phyloP scores from a whole-genome alignment of 306 rosid species.

The Prunus armeniaca region DNA sequence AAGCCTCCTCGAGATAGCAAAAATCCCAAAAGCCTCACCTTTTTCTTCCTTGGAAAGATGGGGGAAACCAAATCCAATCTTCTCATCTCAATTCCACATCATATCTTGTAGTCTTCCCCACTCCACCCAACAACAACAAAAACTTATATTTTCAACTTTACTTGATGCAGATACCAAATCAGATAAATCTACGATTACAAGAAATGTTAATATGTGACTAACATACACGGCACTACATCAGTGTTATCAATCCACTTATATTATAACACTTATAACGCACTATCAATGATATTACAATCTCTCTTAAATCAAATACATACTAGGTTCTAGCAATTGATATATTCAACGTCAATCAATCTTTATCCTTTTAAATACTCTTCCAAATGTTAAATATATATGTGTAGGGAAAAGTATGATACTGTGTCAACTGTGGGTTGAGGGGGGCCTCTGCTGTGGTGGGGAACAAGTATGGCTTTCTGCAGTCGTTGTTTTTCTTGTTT shows the following conservation, averaged over 20 bases:
- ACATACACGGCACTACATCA: too few species aligned
- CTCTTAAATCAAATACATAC: too few species aligned
- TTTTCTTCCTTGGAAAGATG: constrained; percentile 42
- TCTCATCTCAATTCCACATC: constrained; percentile 38
- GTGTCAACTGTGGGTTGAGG: not conserved
- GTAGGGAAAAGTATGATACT: not conserved
- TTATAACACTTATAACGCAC: too few species aligned
- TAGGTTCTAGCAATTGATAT: too few species aligned
- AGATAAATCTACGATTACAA: not conserved
- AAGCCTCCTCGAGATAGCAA: constrained; percentile 52
- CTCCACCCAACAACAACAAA: too few species aligned
- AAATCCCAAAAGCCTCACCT: constrained; percentile 20
- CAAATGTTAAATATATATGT: not conserved
- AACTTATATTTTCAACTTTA: too few species aligned
- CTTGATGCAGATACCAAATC: constrained; percentile 14
- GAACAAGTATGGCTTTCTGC: constrained; percentile 1
- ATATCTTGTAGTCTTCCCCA: not conserved
- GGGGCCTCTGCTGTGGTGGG: not conserved
- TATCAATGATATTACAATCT: too few species aligned
- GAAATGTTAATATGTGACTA: too few species aligned
- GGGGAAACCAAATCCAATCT: constrained; percentile 43
- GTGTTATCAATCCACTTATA: too few species aligned
- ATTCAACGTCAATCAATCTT: not conserved
- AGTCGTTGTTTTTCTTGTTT: not conserved
- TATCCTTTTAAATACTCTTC: constrained; percentile 13